Evolutionary conservation across 441 rosid species (phyloP), one percentile per base, ranked within the genome.

Genomic region (Raphanus hybrid): DNA sequence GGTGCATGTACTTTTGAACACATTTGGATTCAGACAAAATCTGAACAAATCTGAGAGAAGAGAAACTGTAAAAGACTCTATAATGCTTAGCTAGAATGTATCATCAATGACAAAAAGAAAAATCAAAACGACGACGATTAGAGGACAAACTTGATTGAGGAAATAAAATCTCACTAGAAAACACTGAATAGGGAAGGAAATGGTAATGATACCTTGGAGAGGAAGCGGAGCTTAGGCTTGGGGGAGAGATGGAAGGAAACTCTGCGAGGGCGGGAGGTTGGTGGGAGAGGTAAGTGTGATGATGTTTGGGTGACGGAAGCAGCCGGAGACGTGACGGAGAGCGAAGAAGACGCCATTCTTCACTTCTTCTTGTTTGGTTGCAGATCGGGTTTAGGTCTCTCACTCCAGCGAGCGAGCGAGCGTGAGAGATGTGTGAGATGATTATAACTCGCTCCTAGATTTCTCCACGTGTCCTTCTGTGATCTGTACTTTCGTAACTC

Each of bases 241-340:
- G 80, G 59, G 29, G 89, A 77, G 84, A 84, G 84, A 66, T 76
- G 87, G 77, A 82, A 86, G 23, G 84, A 77, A 59, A 83, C 71
- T 69, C 55, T 74, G 67, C 83, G 78, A 69, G 81, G 64, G 34
- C 73, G 75, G 10, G 12, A 10, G 34, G 39, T 60, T 41, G 32
- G 45, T 29, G 72, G 66, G 65, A 26, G 74, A 75, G 82, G 82
- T 27, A 67, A 69, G 14, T 52, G 35, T 6, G 80, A 70, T 5
- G 83, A 60, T 15, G 80, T 64, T 80, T 82, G 82, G 9, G 76
- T 37, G 66, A 81, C 74, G 71, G 82, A 73, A 62, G 87, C 66
- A 60, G 79, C 81, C n/a, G 84, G 70, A 60, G 85, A 58, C n/a
- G 84, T 55, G 54, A 83, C 27, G 6, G 85, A 64, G 9, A 79